Base-by-base conservation (phyloP, 2,329 filamentous ascomycete genomes). In the Beauveria rudraprayagi region DNA sequence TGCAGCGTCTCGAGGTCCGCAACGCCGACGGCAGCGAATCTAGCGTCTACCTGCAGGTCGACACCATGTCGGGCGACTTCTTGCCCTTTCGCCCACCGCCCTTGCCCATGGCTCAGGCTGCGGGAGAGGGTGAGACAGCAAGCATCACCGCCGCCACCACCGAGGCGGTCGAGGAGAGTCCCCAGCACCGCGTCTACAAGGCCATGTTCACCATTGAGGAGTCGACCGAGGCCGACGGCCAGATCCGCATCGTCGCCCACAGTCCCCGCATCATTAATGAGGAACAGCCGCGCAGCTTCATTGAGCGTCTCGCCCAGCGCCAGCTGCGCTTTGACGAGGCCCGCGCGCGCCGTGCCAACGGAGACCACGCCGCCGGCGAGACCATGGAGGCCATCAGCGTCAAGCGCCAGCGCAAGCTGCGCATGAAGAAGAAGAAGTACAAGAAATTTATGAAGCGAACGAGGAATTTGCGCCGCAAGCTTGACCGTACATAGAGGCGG, bases 351-450 rank as follows among this genome's bases (percentile, higher is more conserved):
- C 74, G 73, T 62, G 75, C 78, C 67, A 47, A 11, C 34, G 46
- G 46, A 5, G 26, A 28, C 26, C 22, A 34, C 37, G 30, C 46
- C 9, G 50, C 37, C 28, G 50, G 50, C 48, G 50, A 60, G 40
- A 54, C 48, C 26, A 92, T 96, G 88, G 78, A 87, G 63, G 84
- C 91, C 65, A 91, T 99, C 72, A 96, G 91, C 71, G 93, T 97
- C 68, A 92, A 88, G 81, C 84, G 94, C 75, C 91, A 96, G 77
- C 83, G 92, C 72, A 95, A 94, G 79, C 79, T 97, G 71, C 96
- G 92, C 85, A 99, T 99, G 92, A 99, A 99, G 90, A 99, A 97
- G 85, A 93, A 97, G 84, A 99, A 99, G 87, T 96, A 96, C 78
- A 97, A 97, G 92, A 99, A 99, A 85, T 81, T 97, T 67, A 92